Conservation (phyloP, 2,329 filamentous ascomycete species). For the Trichoderma semiorbis region DNA sequence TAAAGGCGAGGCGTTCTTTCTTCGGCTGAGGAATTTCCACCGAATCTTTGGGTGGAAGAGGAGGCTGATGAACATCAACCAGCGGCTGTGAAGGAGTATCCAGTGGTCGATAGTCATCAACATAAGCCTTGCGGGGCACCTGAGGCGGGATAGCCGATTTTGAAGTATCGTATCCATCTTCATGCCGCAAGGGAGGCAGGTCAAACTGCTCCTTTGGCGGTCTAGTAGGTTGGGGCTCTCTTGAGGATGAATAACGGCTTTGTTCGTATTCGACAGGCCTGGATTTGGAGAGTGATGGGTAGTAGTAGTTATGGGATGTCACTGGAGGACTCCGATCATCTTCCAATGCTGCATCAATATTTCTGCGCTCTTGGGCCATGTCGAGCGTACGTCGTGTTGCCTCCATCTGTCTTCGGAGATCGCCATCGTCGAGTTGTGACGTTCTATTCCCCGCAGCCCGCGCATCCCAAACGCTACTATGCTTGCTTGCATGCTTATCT, state of each 20-base stretch:
- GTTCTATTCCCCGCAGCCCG: slow-evolving; percentile 24
- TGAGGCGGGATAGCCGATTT: slow-evolving; percentile 31
- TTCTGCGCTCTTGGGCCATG: slow-evolving; percentile 27
- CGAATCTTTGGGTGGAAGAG: slow-evolving; percentile 31
- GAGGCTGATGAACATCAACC: slow-evolving; percentile 18
- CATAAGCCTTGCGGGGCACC: slow-evolving; percentile 21
- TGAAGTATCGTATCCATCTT: background rate
- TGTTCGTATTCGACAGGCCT: slow-evolving; percentile 43
- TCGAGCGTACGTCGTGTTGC: slow-evolving; percentile 48
- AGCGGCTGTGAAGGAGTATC: background rate
- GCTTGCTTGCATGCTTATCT: slow-evolving; percentile 53
- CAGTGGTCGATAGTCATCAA: slow-evolving; percentile 22
- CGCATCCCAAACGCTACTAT: slow-evolving; percentile 52
- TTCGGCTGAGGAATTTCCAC: slow-evolving; percentile 33
- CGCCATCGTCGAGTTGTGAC: slow-evolving; percentile 36
- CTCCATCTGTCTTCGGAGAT: slow-evolving; percentile 52
- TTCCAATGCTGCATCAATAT: slow-evolving; percentile 21
- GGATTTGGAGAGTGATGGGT: slow-evolving; percentile 55
- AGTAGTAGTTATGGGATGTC: slow-evolving; percentile 43
- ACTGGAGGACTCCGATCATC: slow-evolving; percentile 30
- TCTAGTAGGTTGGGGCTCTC: slow-evolving; percentile 31
- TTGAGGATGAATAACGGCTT: slow-evolving; percentile 19
- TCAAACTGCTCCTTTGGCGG: slow-evolving; percentile 31
- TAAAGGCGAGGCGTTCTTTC: slow-evolving; percentile 61
- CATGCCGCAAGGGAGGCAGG: slow-evolving; percentile 9